Evolutionary conservation across 257 asterid genomes (phyloP).

Genomic region (Salvia miltiorrhiza): DNA sequence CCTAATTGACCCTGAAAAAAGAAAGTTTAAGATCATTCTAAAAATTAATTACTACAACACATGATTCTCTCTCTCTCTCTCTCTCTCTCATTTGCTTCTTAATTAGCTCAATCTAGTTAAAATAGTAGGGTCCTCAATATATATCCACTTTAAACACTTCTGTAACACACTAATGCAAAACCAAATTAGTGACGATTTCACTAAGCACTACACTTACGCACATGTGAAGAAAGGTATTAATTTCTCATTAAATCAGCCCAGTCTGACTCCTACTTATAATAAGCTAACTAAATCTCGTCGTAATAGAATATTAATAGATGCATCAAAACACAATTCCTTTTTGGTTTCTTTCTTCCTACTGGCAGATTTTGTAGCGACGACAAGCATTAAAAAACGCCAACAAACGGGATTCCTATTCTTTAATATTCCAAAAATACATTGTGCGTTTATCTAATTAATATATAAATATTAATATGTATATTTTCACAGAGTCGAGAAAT

Average conservation of each 20-base stretch:
- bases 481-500: not conserved
- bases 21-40: too few relatives aligned
- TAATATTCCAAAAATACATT: not conserved
- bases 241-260: not conserved
- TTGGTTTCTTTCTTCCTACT: not conserved
- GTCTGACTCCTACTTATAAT: conserved; percentile 13
- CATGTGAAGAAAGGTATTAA: too few relatives aligned
- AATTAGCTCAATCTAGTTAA: not conserved
- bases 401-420: not conserved
- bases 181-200: not conserved
- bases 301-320: not conserved
- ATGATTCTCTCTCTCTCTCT: not conserved
- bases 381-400: not conserved
- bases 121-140: not conserved
- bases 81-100: not conserved
- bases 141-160: not conserved
- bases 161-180: conserved; percentile 2
- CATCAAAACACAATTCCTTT: not conserved
- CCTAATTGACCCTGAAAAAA: too few relatives aligned
- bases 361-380: not conserved
- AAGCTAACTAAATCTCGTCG: not conserved
- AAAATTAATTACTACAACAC: too few relatives aligned
- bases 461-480: too few relatives aligned
- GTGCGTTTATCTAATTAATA: not conserved
- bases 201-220: not conserved